A percentile compares a stretch with the other conserved stretches of the same genome.
Evolutionary conservation across 2,329 filamentous ascomycete genomes (phyloP).

Genomic region (Penicillium hordei): DNA sequence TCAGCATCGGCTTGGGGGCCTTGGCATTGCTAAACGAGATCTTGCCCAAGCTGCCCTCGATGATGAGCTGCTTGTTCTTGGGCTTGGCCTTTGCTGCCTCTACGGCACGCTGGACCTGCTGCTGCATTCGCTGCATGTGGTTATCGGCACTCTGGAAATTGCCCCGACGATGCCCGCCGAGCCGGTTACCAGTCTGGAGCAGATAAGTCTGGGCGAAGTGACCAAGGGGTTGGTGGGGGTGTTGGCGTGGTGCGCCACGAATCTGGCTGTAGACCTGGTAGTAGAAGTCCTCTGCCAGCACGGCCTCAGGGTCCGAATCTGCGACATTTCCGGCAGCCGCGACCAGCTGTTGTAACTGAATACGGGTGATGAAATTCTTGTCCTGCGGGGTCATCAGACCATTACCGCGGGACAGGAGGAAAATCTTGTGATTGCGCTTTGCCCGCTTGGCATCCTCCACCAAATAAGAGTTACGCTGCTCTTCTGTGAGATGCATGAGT

Average conservation of each 20-base stretch:
- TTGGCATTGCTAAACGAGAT: slow-evolving; percentile 99
- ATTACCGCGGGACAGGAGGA: slow-evolving; percentile 87
- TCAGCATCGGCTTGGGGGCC: slow-evolving; percentile 90
- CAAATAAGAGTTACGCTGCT: slow-evolving; percentile 79
- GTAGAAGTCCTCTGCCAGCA: slow-evolving; percentile 91
- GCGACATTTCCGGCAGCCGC: slow-evolving; percentile 85
- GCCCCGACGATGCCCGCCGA: slow-evolving; percentile 66
- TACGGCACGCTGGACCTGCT: slow-evolving; percentile 95
- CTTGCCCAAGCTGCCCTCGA: slow-evolving; percentile 93
- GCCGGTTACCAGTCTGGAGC: slow-evolving; percentile 86
- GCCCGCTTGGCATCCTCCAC: slow-evolving; percentile 91
- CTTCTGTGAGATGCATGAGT: slow-evolving; percentile 73
- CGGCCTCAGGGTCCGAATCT: slow-evolving; percentile 75
- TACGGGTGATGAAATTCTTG: slow-evolving; percentile 98
- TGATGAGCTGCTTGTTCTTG: slow-evolving; percentile 95
- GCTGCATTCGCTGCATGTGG: slow-evolving; percentile 98
- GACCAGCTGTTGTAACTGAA: slow-evolving; percentile 94
- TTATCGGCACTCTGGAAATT: slow-evolving; percentile 86
- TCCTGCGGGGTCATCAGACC: slow-evolving; percentile 98
- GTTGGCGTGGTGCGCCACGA: slow-evolving; percentile 81
- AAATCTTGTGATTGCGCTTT: slow-evolving; percentile 98
- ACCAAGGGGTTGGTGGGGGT: slow-evolving; percentile 87
- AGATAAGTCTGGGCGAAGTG: slow-evolving; percentile 98
- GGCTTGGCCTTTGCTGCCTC: slow-evolving; percentile 96
- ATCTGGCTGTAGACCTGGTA: slow-evolving; percentile 98